Evolutionary conservation across 345 rosid genomes (phyloP), one percentile per base, ranked within the genome.

Genomic region (Salix udensis): DNA sequence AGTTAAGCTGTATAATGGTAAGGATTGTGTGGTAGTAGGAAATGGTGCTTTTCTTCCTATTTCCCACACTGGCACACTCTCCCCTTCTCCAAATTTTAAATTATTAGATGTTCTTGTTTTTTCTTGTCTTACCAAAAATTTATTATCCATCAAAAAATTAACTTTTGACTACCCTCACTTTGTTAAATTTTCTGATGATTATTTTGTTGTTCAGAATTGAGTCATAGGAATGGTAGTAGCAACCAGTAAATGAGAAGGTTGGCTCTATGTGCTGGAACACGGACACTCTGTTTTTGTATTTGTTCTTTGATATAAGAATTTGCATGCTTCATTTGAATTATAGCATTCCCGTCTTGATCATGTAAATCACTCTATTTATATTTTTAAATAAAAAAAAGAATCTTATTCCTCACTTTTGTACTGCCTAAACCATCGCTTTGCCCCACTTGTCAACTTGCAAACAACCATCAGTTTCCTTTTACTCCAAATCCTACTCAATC

Each of bases 21-120:
- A 64, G 61, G 76, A 78, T 24, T 64, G 12, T 48, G 55, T 78
- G 12, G 65, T 78, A 65, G 58, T 78, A n/a, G 37, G 71, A 14
- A 78, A 78, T 48, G 75, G 76, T 62, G 40, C 50, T 12, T 48
- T 71, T 30, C 34, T 77, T 44, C 53, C 71, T 30, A 77, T 64
- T 30, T 44, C 80, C 53, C 71, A 71, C 53, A 71, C 30, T 0
- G 4, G 75, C 31, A 65, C 36, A 34, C 40, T n/a, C 8, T 7
- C 19, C 40, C 30, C 30, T 40, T 52, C 30, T 52, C 36, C 3
- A 34, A 12, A 39, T 64, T 2, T 78, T 34, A 28, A 71, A 24
- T 14, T 78, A 4, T 42, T 66, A 53, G 60, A 73, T 46, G 61
- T 72, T 50, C 37, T 73, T 42, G 72, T 78, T 50, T 31, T 72